Evolutionary conservation across 129 eudicot genomes (phyloP).

Genomic region (Pseudognaphalium luteoalbum): DNA sequence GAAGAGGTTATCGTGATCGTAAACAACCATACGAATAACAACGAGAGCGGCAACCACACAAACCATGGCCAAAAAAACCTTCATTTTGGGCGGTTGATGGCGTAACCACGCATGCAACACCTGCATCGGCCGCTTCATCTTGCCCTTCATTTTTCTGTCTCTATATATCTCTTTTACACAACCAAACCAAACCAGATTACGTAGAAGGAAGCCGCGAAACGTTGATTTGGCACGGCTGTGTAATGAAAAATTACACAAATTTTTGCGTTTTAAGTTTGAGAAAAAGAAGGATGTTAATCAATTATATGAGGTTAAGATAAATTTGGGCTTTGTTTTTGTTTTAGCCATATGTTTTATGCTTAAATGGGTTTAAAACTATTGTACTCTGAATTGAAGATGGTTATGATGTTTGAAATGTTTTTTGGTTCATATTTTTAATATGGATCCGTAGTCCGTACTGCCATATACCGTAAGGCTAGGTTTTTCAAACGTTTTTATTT

Average conservation of each 20-base stretch:
- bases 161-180: too few species aligned
- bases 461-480: too few species aligned
- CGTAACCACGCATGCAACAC: conserved; percentile 48
- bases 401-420: background rate
- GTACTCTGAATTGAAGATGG: background rate
- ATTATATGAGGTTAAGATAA: background rate
- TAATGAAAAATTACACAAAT: background rate
- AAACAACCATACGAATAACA: conserved; percentile 55
- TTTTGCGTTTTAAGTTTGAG: background rate
- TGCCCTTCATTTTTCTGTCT: background rate
- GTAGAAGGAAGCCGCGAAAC: conserved; percentile 14
- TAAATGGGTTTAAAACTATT: background rate
- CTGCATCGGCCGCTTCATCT: conserved; percentile 18
- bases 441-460: too few species aligned
- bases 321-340: conserved; percentile 9
- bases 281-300: background rate
- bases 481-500: too few species aligned
- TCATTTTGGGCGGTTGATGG: conserved; percentile 67
- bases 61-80: conserved; percentile 55
- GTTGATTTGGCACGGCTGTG: conserved; percentile 1
- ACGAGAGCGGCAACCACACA: conserved; percentile 54
- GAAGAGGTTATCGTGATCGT: conserved; percentile 71
- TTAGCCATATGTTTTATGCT: background rate
- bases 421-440: too few species aligned
- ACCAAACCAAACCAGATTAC: too few species aligned